Base-by-base conservation (phyloP, 192 early-diverging fungal genomes). In the Radiomyces spectabilis region DNA sequence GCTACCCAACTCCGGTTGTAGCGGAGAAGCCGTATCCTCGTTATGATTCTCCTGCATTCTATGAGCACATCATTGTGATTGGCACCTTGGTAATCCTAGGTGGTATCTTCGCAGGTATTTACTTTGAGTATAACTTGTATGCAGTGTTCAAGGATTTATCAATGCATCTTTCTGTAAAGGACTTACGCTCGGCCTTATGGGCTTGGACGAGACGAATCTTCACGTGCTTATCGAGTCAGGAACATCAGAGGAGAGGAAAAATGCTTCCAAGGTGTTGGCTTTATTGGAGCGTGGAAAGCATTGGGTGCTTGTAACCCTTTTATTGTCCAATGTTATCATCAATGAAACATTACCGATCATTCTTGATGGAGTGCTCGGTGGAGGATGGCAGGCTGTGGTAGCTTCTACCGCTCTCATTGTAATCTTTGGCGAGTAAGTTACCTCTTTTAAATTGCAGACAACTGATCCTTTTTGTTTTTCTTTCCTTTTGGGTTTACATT, bases 321-420 rank as follows among this genome's bases (percentile, higher is more conserved):
- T 99, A 13, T 61, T 99, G 37, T 86, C 85, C 10, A 99, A 99
- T 71, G 93, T 93, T 1, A 74, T 99, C 27, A 80, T 97, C 34
- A 99, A 99, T 71, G 96, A 99, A 65, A 87, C 89, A 9, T 73
- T 94, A 51, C 92, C 92, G 3, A 89, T 94, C 51, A 74, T 94
- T 52, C 77, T 91, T 52, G 82, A 94, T 56, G 79, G 78, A 12
- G 75, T 91, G 1, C 74, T 84, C 26, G 85, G 85, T 13, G 86
- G 86, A 33, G 93, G 91, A 0, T 72, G 85, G 44, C 77, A 79
- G 16, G 96, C 94, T 22, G 84, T 99, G 21, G 58, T 97, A 4
- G 79, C 87, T 15, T 95, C 93, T 5, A 96, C 92, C 1, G 81
- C 79, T 0, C 67, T 94, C 33, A 91, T 99, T 56, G 88, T 99